These are phyloP conservation scores for Endoconidiophora polonica DNA, from an alignment of 2,329 filamentous ascomycete species.

Conservation along the genomic window DNA sequence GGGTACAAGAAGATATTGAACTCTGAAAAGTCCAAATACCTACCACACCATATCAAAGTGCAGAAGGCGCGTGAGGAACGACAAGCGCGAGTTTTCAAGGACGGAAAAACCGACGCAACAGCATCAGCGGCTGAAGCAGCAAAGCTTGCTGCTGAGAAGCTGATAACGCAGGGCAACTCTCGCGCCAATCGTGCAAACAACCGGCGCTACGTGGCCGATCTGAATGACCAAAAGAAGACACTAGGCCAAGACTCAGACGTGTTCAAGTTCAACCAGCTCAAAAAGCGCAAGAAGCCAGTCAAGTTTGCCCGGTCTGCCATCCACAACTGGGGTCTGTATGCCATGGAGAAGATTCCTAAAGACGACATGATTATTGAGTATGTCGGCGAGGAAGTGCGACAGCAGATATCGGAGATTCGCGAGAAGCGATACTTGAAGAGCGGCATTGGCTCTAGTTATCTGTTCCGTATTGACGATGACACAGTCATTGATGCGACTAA, in stretches of 20 bases:
- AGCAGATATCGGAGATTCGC: slow-evolving; percentile 92
- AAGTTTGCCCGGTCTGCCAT: slow-evolving; percentile 96
- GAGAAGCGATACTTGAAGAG: slow-evolving; percentile 88
- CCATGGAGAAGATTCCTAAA: slow-evolving; percentile 89
- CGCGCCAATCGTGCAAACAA: slow-evolving; percentile 92
- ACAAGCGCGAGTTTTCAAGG: slow-evolving; percentile 56
- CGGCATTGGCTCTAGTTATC: slow-evolving; percentile 90
- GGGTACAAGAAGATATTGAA: slow-evolving; percentile 91
- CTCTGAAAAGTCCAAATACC: slow-evolving; percentile 93
- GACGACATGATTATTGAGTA: slow-evolving; percentile 99
- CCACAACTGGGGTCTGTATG: slow-evolving; percentile 96
- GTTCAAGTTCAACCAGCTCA: slow-evolving; percentile 94
- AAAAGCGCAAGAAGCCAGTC: slow-evolving; percentile 98
- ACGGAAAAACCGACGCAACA: slow-evolving; percentile 42
- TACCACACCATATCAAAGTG: slow-evolving; percentile 93
- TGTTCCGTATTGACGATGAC: slow-evolving; percentile 96
- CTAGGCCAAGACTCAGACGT: slow-evolving; percentile 74
- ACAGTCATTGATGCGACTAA: slow-evolving; percentile 97
- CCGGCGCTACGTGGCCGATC: slow-evolving; percentile 80
- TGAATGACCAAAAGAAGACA: slow-evolving; percentile 86
- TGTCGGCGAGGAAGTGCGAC: slow-evolving; percentile 90
- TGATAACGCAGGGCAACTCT: slow-evolving; percentile 73
- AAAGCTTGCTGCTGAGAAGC: slow-evolving; percentile 61
- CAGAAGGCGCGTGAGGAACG: slow-evolving; percentile 81
- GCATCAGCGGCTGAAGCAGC: slow-evolving; percentile 52